phyloP scores from a whole-genome alignment of 2,329 filamentous ascomycete species.

The Talaromyces verruculosus region DNA sequence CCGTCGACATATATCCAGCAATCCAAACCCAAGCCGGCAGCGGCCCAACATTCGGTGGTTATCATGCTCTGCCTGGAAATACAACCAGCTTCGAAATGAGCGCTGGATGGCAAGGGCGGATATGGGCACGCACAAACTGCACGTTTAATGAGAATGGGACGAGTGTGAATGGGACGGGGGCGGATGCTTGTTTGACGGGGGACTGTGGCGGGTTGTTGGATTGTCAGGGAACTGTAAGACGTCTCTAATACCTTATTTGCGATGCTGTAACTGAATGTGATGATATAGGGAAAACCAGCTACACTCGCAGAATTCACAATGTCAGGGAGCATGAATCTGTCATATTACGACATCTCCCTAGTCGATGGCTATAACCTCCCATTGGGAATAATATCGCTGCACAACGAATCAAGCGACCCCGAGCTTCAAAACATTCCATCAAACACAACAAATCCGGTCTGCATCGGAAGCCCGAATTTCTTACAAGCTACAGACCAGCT shows the following conservation, averaged over 20 bases:
- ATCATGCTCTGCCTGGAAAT: conserved; percentile 61
- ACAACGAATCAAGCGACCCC: conserved; percentile 60
- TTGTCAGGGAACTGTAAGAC: conserved; percentile 67
- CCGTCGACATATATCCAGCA: conserved; percentile 71
- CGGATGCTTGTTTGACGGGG: conserved; percentile 66
- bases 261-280: not conserved
- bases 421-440: conserved; percentile 65
- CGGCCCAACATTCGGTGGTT: conserved; percentile 67
- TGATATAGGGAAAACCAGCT: conserved; percentile 65
- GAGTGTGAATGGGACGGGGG: conserved; percentile 43
- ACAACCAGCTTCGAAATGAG: conserved; percentile 65
- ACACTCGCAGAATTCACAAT: conserved; percentile 81
- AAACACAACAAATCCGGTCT: conserved; percentile 73
- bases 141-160: conserved; percentile 67
- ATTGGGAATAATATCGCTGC: conserved; percentile 37
- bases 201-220: conserved; percentile 71
- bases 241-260: not conserved
- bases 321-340: conserved; percentile 57
- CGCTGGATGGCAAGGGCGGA: conserved; percentile 73
- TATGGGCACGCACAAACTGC: conserved; percentile 85
- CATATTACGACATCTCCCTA: conserved; percentile 81
- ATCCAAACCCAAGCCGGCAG: conserved; percentile 71
- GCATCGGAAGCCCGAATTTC: conserved; percentile 69
- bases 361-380: conserved; percentile 81
- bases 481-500: conserved; percentile 48